Conservation (phyloP, 129 eudicot genomes). For the Smallanthus sonchifolius region DNA sequence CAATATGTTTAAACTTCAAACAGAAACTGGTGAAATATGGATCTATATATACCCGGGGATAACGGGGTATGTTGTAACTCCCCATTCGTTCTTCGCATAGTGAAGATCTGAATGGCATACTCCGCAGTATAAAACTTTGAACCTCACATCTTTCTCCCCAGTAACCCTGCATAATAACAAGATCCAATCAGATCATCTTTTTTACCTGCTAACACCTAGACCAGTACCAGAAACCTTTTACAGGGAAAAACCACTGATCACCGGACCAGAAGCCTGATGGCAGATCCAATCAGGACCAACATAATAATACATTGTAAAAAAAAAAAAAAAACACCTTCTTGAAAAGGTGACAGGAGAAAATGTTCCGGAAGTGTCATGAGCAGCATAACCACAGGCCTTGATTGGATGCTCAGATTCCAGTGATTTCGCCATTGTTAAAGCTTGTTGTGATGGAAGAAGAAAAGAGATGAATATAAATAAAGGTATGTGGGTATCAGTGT, state of each 20-base stretch:
- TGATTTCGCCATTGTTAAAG: slow-evolving; percentile 31
- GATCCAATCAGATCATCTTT: neutral
- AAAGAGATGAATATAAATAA: neutral
- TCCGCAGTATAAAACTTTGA: slow-evolving; percentile 27
- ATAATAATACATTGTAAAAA: neutral
- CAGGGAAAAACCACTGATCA: no score
- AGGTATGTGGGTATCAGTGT: neutral
- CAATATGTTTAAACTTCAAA: neutral
- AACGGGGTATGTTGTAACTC: slow-evolving; percentile 32
- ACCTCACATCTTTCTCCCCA: slow-evolving; percentile 32
- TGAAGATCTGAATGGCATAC: slow-evolving; percentile 56
- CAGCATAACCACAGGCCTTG: slow-evolving; percentile 55
- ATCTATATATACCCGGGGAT: slow-evolving; percentile 35
- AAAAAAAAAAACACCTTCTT: slow-evolving; percentile 34
- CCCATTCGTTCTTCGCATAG: slow-evolving; percentile 51
- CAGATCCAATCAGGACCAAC: no score
- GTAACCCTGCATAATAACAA: slow-evolving; percentile 16
- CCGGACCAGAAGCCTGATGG: no score
- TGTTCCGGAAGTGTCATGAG: slow-evolving; percentile 44
- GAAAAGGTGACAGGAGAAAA: slow-evolving; percentile 55
- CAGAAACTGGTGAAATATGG: neutral
- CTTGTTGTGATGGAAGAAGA: neutral
- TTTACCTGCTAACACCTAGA: no score
- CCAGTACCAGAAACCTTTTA: no score
- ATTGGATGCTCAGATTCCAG: slow-evolving; percentile 50